Evolutionary conservation across 345 rosid genomes (phyloP), one percentile per base, ranked within the genome.

Genomic region (Melaleuca alternifolia): DNA sequence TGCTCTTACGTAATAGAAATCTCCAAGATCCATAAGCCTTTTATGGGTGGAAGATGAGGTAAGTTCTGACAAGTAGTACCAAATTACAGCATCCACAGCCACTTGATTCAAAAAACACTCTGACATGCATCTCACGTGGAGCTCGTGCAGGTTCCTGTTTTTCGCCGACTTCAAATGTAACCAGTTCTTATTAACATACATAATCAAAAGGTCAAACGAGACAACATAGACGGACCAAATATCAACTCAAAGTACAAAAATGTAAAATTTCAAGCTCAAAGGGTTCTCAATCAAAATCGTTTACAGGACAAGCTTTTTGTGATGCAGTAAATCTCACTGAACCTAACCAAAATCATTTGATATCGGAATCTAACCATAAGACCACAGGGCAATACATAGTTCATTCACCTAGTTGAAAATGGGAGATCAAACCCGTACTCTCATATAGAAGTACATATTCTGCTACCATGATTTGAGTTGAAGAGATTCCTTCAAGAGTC

Each of bases 401-500:
- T 6, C 21, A 62, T 62, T 62, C 76, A 62, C 76, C 11, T 0
- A 7, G 7, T 62, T 4, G 44, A 62, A 28, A 28, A 62, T 62
- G 76, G 76, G 11, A 62, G 76, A 62, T 28, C 76, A 62, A 28
- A 62, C 18, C 14, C 21, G 5, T 62, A 62, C 21, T 62, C 21
- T 33, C 23, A 65, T 65, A 2, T 5, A 16, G 1, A 11, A 16
- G 6, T 33, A 33, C 23, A 8, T 1, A 65, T 16, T 65, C 44
- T 7, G 11, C 44, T 62, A 62, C 76, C 23, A 30, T 30, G 11
- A 62, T 15, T 15, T 6, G 3, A 62, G 3, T 62, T 62, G 44
- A 62, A 30, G 24, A 30, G 44, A 62, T 30, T 4, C 20, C 87
- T 61, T 77, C 87, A 93, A 91, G 93, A 51, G 89, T 90, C 41